Conservation (phyloP, 352 stramenopile species). For the Phytophthora quininea region DNA sequence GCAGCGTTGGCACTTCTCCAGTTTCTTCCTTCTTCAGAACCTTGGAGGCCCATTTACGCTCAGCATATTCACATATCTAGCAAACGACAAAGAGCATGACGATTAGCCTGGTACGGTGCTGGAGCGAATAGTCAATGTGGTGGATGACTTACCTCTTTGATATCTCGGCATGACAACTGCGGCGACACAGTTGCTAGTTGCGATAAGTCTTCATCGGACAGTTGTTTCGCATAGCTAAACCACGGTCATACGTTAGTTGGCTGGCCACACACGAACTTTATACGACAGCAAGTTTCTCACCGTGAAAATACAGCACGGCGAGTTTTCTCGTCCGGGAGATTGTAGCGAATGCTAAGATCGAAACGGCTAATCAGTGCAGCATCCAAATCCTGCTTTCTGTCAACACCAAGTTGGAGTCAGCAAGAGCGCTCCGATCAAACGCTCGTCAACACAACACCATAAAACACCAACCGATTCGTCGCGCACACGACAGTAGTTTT, state of each 20-base stretch:
- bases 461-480: constrained; percentile 77
- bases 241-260: not conserved
- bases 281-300: constrained; percentile 37
- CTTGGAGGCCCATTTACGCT: constrained; percentile 92
- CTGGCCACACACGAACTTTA: no score
- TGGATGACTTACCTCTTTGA: constrained; percentile 84
- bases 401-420: not conserved
- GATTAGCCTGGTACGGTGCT: no score
- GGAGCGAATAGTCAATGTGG: no score
- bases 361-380: constrained; percentile 93
- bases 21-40: constrained; percentile 86
- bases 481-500: constrained; percentile 94
- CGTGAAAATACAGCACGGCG: constrained; percentile 88
- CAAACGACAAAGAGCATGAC: no score
- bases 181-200: constrained; percentile 80
- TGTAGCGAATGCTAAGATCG: constrained; percentile 92
- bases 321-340: constrained; percentile 86
- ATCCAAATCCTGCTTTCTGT: constrained; percentile 93
- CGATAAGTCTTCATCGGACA: constrained; percentile 71
- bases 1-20: constrained; percentile 68
- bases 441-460: not conserved
- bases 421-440: not conserved
- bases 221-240: constrained; percentile 89
- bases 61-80: constrained; percentile 93
- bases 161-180: constrained; percentile 93